phyloP scores from a whole-genome alignment of 2,329 filamentous ascomycete genomes.

The Pestalotiopsis sp. region DNA sequence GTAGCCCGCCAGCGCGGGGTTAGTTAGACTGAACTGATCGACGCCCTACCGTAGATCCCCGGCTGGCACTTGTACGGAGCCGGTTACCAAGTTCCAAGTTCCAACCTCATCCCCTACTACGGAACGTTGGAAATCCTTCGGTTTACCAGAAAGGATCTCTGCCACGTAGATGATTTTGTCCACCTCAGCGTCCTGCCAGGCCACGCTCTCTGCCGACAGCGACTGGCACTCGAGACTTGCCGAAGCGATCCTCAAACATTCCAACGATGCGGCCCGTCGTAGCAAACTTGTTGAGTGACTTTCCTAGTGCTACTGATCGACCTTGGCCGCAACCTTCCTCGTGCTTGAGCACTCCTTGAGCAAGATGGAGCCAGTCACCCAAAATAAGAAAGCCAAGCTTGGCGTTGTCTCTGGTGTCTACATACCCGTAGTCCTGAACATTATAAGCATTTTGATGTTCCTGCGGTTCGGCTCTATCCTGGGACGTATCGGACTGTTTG shows the following conservation, averaged over 20 bases:
- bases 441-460: slow-evolving; percentile 91
- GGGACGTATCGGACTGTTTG: slow-evolving; percentile 77
- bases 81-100: neutral
- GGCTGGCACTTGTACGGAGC: neutral
- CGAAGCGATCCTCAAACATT: neutral
- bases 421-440: slow-evolving; percentile 86
- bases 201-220: neutral
- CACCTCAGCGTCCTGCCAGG: neutral
- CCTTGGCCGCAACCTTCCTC: neutral
- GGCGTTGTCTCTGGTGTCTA: slow-evolving; percentile 80
- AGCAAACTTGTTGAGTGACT: neutral
- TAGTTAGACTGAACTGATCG: neutral
- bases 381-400: slow-evolving; percentile 61
- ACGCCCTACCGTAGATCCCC: neutral
- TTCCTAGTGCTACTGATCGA: neutral
- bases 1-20: neutral
- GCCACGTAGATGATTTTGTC: neutral
- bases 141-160: neutral
- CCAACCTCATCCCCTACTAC: neutral
- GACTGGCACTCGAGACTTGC: neutral
- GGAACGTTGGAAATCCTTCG: neutral
- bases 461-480: slow-evolving; percentile 84
- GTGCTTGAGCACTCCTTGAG: slow-evolving; percentile 13
- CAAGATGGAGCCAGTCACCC: slow-evolving; percentile 33
- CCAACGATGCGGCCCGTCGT: neutral